Percentiles rank a stretch among this genome's conserved stretches.
Evolutionary conservation across 805 yeast species (phyloP).

Genomic region (Priceomyces medius): DNA sequence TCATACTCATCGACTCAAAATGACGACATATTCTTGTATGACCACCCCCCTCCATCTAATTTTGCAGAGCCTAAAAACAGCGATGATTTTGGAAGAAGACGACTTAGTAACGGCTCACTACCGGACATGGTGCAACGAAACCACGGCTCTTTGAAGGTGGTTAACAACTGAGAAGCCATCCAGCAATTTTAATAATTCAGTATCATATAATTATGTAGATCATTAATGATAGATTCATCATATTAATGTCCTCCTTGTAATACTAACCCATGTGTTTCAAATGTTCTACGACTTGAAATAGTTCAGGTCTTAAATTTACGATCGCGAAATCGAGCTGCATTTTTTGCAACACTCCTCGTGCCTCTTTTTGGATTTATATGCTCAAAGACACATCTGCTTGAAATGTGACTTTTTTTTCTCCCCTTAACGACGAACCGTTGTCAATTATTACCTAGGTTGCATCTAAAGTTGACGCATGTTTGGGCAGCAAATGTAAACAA

Average conservation of each 20-base stretch:
- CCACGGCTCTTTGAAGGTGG: slow-evolving; percentile 51
- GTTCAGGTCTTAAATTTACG: too few relatives aligned
- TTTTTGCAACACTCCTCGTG: too few relatives aligned
- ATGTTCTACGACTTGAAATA: too few relatives aligned
- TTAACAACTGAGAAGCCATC: slow-evolving; percentile 26
- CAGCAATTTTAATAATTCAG: background rate
- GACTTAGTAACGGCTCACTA: slow-evolving; percentile 54
- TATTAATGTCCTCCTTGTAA: too few relatives aligned
- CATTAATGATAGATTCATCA: background rate
- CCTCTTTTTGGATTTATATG: too few relatives aligned
- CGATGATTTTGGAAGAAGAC: slow-evolving; percentile 44
- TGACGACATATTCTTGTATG: slow-evolving; percentile 21
- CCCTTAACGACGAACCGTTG: too few relatives aligned
- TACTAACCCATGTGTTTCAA: too few relatives aligned
- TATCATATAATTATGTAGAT: background rate
- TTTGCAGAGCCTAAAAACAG: slow-evolving; percentile 12
- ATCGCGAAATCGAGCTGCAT: too few relatives aligned
- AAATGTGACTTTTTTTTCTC: too few relatives aligned
- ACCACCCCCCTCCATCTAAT: slow-evolving; percentile 9
- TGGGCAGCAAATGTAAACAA: background rate
- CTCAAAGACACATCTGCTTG: too few relatives aligned
- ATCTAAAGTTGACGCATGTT: too few relatives aligned
- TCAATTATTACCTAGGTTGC: background rate
- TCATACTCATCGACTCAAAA: slow-evolving; percentile 17
- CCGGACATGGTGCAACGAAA: slow-evolving; percentile 49